Conservation (phyloP, 306 rosid species). For the Coriaria nepalensis region DNA sequence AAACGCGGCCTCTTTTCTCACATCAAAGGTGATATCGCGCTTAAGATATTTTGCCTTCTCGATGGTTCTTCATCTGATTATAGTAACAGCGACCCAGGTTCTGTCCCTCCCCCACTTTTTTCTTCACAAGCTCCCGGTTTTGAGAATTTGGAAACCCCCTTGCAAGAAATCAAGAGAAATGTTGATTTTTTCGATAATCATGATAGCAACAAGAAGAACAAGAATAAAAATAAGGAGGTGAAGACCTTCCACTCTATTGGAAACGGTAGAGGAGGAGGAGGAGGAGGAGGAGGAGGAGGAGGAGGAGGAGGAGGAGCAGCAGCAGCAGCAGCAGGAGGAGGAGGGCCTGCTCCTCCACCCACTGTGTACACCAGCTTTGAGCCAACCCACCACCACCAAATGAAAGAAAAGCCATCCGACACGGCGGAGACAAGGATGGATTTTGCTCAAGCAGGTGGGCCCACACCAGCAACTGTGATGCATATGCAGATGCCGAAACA, state of each 20-base stretch:
- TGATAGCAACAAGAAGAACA: conserved; percentile 28
- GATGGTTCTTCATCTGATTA: conserved; percentile 5
- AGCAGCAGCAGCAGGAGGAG: conserved; percentile 22
- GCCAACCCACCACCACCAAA: background rate
- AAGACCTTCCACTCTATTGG: conserved; percentile 75
- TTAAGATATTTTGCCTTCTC: conserved; percentile 31
- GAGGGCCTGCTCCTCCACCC: conserved; percentile 11
- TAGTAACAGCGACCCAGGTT: background rate
- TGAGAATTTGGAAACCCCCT: conserved; percentile 24
- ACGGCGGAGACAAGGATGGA: conserved; percentile 33
- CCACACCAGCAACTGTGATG: conserved; percentile 36
- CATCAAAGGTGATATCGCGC: conserved; percentile 67
- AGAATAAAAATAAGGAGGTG: conserved; percentile 55
- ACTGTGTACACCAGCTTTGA: background rate
- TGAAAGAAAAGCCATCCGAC: conserved; percentile 8
- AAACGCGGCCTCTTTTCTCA: conserved; percentile 51
- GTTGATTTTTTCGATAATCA: conserved; percentile 14
- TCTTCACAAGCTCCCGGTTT: conserved; percentile 2
- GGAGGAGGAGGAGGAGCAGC: conserved; percentile 21
- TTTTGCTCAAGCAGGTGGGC: conserved; percentile 45
- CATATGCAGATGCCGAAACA: conserved; percentile 47
- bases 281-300: conserved; percentile 15
- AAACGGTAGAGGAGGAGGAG: conserved; percentile 21
- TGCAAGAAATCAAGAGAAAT: conserved; percentile 37
- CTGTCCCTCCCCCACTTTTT: conserved; percentile 10